Percentiles rank a stretch among this genome's conserved stretches.
These are phyloP conservation scores for Kalmusia sp. DNA, from an alignment of 2,329 filamentous ascomycete genomes.

Conservation along the genomic window DNA sequence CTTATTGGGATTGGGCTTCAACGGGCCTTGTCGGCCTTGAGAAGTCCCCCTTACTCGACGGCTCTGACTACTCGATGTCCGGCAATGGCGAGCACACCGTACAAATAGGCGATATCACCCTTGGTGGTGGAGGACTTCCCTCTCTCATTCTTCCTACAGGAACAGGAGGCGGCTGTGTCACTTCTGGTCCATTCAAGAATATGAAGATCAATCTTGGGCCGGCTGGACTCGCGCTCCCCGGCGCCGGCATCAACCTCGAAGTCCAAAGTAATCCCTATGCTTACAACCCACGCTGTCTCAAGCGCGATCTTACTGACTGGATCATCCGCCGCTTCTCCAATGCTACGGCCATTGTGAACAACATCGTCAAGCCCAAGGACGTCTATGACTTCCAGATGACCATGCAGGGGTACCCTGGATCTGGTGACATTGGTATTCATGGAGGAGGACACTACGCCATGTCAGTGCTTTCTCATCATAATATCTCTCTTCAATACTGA, in stretches of 20 bases:
- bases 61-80: conserved; percentile 54
- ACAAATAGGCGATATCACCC: conserved; percentile 43
- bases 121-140: conserved; percentile 19
- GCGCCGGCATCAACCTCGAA: conserved; percentile 10
- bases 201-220: conserved; percentile 26
- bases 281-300: conserved; percentile 30
- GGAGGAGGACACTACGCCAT: conserved; percentile 29
- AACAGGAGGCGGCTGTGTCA: conserved; percentile 33
- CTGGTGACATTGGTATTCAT: conserved; percentile 36
- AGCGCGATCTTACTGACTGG: conserved; percentile 31
- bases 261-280: conserved; percentile 12
- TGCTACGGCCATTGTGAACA: conserved; percentile 26
- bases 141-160: conserved; percentile 45
- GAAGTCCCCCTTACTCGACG: conserved; percentile 57
- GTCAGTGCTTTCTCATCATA: too few species aligned
- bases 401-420: conserved; percentile 37
- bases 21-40: conserved; percentile 17
- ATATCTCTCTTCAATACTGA: too few species aligned
- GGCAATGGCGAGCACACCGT: conserved; percentile 52
- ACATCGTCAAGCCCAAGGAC: conserved; percentile 30
- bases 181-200: conserved; percentile 23
- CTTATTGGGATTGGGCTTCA: conserved; percentile 31
- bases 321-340: conserved; percentile 32
- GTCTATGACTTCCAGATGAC: conserved; percentile 37
- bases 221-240: conserved; percentile 10